Evolutionary conservation across 2,329 filamentous ascomycete genomes (phyloP), one percentile per base, ranked within the genome.

Genomic region (Nothopassalora personata): DNA sequence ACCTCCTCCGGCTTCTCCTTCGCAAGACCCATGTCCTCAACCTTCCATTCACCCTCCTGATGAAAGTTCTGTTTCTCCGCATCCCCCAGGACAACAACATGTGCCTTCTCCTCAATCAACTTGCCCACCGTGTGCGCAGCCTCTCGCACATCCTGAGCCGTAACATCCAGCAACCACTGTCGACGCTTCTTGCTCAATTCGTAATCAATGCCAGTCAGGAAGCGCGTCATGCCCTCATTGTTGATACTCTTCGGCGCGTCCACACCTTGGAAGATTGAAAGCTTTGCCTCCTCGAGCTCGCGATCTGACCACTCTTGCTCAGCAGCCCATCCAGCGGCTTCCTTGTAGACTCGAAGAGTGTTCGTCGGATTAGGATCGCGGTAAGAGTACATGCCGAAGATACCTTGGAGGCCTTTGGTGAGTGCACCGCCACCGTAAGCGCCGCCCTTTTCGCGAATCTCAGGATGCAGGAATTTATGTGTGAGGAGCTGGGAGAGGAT

Each of bases 381-480:
- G 80, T 99, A 99, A 48, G 90, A 93, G 77, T 96, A 97, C 77
- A 97, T 95, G 15, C 91, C 91, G 67, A 99, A 97, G 1, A 96
- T 74, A 27, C 92, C 93, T 66, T 90, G 88, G 7, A 96, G 77
- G 0, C 88, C 84, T 27, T 86, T 86, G 48, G 89, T 87, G 72
- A 91, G 93, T 1, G 94, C 93, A 13, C 92, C 91, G 23, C 91
- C 94, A 48, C 94, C 94, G 67, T 99, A 99, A 0, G 94, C 94
- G 39, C 94, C 94, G 33, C 94, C 94, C 76, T 97, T 97, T 72
- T 99, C 94, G 57, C 94, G 89, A 65, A 99, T 97, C 75, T 97
- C 94, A 66, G 96, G 93, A 72, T 99, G 94, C 30, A 99, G 81
- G 71, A 97, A 90, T 75, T 96, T 97, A 77, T 99, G 93, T 0